Conservation (phyloP, 2,329 filamentous ascomycete species). For the Colletotrichum sp. region DNA sequence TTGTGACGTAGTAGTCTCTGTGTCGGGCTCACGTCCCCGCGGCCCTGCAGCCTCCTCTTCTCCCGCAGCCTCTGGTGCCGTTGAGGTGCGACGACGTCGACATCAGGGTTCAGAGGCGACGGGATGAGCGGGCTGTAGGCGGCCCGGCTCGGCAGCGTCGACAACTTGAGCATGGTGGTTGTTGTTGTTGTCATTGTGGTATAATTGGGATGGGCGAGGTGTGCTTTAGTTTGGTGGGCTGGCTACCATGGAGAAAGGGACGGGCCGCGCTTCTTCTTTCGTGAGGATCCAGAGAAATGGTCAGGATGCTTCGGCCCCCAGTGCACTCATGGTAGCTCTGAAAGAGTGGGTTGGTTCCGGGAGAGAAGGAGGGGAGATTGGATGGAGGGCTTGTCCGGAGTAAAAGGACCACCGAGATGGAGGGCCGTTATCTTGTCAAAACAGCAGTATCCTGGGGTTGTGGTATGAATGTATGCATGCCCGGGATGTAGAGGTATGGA, state of each 20-base stretch:
- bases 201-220: background rate
- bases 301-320: background rate
- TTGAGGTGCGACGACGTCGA: conserved; percentile 7
- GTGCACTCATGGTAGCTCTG: background rate
- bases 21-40: conserved; percentile 39
- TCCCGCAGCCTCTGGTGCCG: conserved; percentile 20
- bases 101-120: conserved; percentile 32
- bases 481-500: conserved; percentile 1
- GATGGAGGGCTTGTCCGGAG: background rate
- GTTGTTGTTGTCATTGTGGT: background rate
- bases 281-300: background rate
- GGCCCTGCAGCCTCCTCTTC: conserved; percentile 18
- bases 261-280: background rate
- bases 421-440: background rate
- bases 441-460: background rate
- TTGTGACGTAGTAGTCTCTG: conserved; percentile 46
- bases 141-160: conserved; percentile 15
- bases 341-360: background rate
- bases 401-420: background rate
- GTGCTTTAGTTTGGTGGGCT: background rate
- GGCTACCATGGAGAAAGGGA: background rate
- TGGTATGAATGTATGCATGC: background rate
- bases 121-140: conserved; percentile 29
- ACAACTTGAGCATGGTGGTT: conserved; percentile 6
- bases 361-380: background rate